A percentile compares a stretch with the other conserved stretches of the same genome.
These are phyloP conservation scores for Diaporthe sp. DNA, from an alignment of 2,329 filamentous ascomycete species.

Conservation along the genomic window DNA sequence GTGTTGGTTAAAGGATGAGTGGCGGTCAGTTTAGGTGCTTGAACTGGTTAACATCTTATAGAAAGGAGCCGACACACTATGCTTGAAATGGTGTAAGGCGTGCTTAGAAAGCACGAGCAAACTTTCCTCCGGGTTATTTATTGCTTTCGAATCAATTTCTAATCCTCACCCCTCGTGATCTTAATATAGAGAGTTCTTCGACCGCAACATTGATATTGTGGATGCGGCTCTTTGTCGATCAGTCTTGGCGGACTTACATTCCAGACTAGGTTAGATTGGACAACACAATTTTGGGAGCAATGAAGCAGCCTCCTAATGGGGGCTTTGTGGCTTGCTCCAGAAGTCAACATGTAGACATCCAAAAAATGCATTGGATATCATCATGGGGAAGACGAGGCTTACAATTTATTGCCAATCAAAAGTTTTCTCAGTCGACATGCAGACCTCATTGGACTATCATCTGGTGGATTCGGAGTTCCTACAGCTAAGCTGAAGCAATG, in stretches of 20 bases:
- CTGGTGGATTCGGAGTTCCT: too few species aligned
- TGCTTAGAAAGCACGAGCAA: background rate
- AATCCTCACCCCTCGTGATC: background rate
- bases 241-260: constrained; percentile 9
- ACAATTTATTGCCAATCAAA: too few species aligned
- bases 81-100: too few species aligned
- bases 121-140: background rate
- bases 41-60: background rate
- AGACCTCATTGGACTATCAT: too few species aligned
- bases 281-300: too few species aligned
- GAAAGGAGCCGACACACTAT: too few species aligned
- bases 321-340: too few species aligned
- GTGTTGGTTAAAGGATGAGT: background rate
- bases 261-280: background rate
- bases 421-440: too few species aligned
- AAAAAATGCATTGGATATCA: too few species aligned
- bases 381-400: background rate
- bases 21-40: background rate
- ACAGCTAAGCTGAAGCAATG: too few species aligned
- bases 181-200: too few species aligned
- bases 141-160: background rate
- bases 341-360: background rate
- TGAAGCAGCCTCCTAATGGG: background rate
- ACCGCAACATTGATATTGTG: background rate
- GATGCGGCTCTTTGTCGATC: background rate